Base-by-base conservation (phyloP, 768 basidiomycete species). In the Amyloporia xantha region DNA sequence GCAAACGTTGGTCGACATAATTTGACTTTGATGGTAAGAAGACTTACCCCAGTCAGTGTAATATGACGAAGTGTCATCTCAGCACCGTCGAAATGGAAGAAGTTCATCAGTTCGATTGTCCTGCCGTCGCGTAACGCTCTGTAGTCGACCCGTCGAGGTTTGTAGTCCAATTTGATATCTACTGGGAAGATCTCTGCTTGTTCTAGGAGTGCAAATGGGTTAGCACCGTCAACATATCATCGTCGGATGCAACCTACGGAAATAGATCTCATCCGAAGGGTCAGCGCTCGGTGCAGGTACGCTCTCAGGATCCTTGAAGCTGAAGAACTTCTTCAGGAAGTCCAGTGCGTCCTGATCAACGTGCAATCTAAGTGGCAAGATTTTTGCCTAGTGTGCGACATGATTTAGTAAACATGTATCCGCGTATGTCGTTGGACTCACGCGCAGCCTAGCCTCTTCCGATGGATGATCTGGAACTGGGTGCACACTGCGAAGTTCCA, bases 341-440 rank as follows among this genome's bases (percentile, higher is more conserved):
- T 98, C 96, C 19, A 99, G 77, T 12, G 96, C 96, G 66, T 99
- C 96, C 69, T 99, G 96, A 64, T 99, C 96, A 23, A 99, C 91
- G 64, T 97, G 91, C 27, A 99, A 69, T 21, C 95, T 76, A 2
- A 99, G 71, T 11, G 96, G 96, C 0, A 93, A 70, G 21, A 98
- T 76, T 63, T 96, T 96, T 20, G 84, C 87, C 92, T 97, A 53
- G 19, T 39, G 10, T 10, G 48, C 17, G 15, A 49, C 25, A 36
- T 4, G 42, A 30, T 12, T 15, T 12, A 10, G 38, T 6, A 9
- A 19, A 26, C 25, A 23, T 2, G 23, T 23, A 39, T 23, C 23
- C 15, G 12, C 39, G 19, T n/a, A n/a, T n/a, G n/a, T n/a, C n/a
- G 23, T 25, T 11, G n/a, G 27, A 74, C 85, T 61, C 55, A 88